Percentiles rank a stretch among this genome's conserved stretches.
phyloP scores from a whole-genome alignment of 148 eudicot species.

The Amaranthus cruentus region DNA sequence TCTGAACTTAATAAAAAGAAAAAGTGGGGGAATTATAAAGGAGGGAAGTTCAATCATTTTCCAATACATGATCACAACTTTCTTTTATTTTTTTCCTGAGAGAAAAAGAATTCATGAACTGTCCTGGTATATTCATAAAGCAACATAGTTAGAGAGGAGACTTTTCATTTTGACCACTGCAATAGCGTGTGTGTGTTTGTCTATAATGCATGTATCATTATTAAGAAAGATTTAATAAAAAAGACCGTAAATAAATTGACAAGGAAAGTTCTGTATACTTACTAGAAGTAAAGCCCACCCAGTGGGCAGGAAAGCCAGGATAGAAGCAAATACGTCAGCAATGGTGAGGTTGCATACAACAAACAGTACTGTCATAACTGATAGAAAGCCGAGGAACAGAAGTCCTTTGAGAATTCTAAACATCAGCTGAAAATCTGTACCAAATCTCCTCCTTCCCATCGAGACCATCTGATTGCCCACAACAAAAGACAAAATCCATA shows the following conservation, averaged over 20 bases:
- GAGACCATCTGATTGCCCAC: conserved; percentile 69
- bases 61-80: too few species aligned
- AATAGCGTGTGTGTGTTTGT: background rate
- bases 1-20: too few species aligned
- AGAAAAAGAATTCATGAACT: too few species aligned
- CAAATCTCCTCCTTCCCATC: conserved; percentile 90
- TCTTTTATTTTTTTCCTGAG: too few species aligned
- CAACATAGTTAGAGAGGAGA: too few species aligned
- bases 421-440: conserved; percentile 98
- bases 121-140: too few species aligned
- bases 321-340: conserved; percentile 69
- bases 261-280: conserved; percentile 25
- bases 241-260: background rate
- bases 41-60: too few species aligned
- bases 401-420: conserved; percentile 95
- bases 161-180: background rate
- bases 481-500: conserved; percentile 12
- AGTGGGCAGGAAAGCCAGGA: conserved; percentile 88
- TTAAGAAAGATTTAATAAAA: background rate
- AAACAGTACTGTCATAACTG: conserved; percentile 85
- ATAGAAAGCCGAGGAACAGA: conserved; percentile 79
- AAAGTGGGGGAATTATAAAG: too few species aligned
- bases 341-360: conserved; percentile 67
- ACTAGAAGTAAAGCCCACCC: conserved; percentile 96
- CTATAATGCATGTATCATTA: background rate